Percentiles rank a stretch among this genome's conserved stretches.
phyloP scores from a whole-genome alignment of 257 asterid genomes.

The Capsicum pubescens region DNA sequence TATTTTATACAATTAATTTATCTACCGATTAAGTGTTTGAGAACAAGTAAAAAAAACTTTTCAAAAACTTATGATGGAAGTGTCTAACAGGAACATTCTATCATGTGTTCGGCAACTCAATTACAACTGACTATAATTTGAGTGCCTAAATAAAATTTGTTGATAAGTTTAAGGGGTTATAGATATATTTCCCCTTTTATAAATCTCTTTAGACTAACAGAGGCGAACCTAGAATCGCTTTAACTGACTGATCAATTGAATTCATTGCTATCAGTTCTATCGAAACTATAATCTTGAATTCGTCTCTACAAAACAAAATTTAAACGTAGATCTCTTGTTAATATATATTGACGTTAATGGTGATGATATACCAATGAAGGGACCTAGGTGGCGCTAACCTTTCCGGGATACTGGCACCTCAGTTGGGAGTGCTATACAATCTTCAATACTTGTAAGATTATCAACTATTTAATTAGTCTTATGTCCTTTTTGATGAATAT shows the following conservation, averaged over 20 bases:
- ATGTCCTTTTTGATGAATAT: neutral
- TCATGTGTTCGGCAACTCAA: neutral
- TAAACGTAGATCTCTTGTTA: neutral
- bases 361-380: conserved; percentile 32
- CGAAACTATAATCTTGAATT: neutral
- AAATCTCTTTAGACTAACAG: neutral
- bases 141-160: neutral
- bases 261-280: neutral
- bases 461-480: neutral
- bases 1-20: neutral
- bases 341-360: neutral
- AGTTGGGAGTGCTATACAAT: conserved; percentile 39
- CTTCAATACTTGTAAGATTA: conserved; percentile 53
- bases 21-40: neutral
- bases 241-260: neutral
- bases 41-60: neutral
- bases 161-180: neutral
- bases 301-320: neutral
- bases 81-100: too few relatives aligned
- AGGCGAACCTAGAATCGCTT: neutral
- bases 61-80: rapidly evolving
- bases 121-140: rapidly evolving
- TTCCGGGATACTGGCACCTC: conserved; percentile 44
- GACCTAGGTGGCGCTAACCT: conserved; percentile 49
- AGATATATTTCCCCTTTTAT: neutral